A percentile compares a stretch with the other conserved stretches of the same genome.
These are phyloP conservation scores for Yarrowia sp. DNA, from an alignment of 805 yeast genomes.

Conservation along the genomic window DNA sequence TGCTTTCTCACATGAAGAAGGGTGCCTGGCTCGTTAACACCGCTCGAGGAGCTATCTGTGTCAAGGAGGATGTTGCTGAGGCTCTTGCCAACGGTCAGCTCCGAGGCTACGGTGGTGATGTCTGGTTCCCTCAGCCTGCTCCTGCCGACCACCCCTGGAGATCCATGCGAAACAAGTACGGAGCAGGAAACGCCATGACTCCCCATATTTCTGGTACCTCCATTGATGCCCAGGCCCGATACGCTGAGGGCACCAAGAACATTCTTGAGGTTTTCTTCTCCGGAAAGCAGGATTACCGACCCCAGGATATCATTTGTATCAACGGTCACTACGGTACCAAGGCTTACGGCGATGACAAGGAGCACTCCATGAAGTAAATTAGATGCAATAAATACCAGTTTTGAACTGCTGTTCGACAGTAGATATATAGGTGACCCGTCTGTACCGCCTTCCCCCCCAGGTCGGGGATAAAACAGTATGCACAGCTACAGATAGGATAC, in stretches of 20 bases:
- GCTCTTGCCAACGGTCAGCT: slow-evolving; percentile 51
- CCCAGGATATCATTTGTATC: too few species aligned
- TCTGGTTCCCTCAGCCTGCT: slow-evolving; percentile 81
- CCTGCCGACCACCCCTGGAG: slow-evolving; percentile 74
- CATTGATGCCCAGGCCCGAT: not conserved
- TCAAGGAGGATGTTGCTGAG: slow-evolving; percentile 49
- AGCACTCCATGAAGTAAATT: not conserved
- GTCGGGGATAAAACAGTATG: too few species aligned
- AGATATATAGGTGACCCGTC: too few species aligned
- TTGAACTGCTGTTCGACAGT: not conserved
- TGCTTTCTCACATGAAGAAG: not conserved
- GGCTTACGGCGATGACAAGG: too few species aligned
- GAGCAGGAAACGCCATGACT: too few species aligned
- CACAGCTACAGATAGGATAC: too few species aligned
- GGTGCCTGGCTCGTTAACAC: slow-evolving; percentile 6
- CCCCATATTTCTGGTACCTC: slow-evolving; percentile 3
- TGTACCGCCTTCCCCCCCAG: too few species aligned
- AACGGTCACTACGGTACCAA: too few species aligned
- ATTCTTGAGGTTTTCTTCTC: too few species aligned
- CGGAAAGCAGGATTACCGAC: too few species aligned
- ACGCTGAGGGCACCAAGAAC: slow-evolving; percentile 62
- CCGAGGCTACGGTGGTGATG: slow-evolving; percentile 54
- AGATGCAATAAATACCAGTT: not conserved
- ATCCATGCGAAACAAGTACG: too few species aligned
- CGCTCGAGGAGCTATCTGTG: slow-evolving; percentile 45